Conservation (phyloP, 73 alveolate species). For the Paramecium caudatum region DNA sequence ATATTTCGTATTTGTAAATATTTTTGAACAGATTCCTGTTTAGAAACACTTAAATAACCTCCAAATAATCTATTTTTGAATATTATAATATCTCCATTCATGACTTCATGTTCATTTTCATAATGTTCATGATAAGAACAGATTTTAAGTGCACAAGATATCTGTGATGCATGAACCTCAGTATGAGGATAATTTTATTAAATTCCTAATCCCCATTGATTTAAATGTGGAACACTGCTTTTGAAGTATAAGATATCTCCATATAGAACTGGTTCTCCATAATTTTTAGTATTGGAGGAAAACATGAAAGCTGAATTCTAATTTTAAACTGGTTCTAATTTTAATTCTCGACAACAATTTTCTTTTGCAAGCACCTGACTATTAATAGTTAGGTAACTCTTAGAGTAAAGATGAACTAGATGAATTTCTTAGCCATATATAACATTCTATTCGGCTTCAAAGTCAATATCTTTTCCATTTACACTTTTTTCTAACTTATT, state of each 20-base stretch:
- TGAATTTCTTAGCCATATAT: constrained; percentile 49
- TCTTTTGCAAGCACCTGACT: constrained; percentile 42
- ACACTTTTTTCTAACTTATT: too few species aligned
- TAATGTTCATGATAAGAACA: neutral
- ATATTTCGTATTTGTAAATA: neutral
- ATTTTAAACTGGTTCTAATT: neutral
- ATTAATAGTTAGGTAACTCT: constrained; percentile 21
- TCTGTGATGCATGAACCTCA: constrained; percentile 41
- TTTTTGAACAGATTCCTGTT: neutral
- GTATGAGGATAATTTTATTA: neutral
- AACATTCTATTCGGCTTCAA: neutral
- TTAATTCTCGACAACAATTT: constrained; percentile 49
- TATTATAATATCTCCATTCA: constrained; percentile 52
- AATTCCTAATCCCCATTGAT: constrained; percentile 50
- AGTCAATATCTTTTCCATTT: too few species aligned
- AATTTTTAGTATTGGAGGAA: constrained; percentile 11
- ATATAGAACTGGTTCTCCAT: constrained; percentile 42
- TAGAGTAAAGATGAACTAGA: neutral
- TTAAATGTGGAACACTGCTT: neutral
- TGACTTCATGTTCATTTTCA: neutral
- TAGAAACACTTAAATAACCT: neutral
- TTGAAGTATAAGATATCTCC: constrained; percentile 16
- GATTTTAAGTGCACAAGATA: neutral
- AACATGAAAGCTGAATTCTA: constrained; percentile 18
- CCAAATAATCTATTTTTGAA: constrained; percentile 39